Base-by-base conservation (phyloP, 768 basidiomycete species). In the Trametes cingulata region DNA sequence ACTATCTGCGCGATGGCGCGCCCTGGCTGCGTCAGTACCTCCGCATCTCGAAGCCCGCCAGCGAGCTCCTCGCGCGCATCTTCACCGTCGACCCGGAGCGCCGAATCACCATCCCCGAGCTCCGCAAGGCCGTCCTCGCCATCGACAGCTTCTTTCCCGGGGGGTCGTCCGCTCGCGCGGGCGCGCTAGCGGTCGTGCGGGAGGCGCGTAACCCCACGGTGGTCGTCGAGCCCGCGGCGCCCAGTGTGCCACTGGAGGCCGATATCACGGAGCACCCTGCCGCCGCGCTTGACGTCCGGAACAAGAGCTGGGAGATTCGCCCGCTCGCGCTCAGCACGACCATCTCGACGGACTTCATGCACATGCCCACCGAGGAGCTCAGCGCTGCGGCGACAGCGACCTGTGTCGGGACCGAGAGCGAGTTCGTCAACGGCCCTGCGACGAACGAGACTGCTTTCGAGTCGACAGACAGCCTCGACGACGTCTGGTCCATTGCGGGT, bases 1-100 rank as follows among this genome's bases (percentile, higher is more conserved):
- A 86, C 0, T 99, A 90, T 73, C 79, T 91, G 56, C 83, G 82
- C 58, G 83, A 90, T 63, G 89, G 90, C 46, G 62, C 72, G 8
- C 79, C 82, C 51, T 95, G 94, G 77, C 82, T 98, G 13, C 85
- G 85, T 20, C 60, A 61, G 48, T 67, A 73, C 49, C 71, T 75
- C 45, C 62, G 69, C 22, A 70, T 75, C 53, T 75, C 74, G 2
- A 27, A 49, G 42, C 68, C 68, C 52, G 67, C 70, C 19, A 69
- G 69, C 36, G 61, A 59, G 7, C 58, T 76, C 17, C 69, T 75
- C 48, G 57, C 66, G 27, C 67, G 67, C 51, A 67, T 72, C 19
- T 71, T 74, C 58, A 69, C 71, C 48, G 61, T 69, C 46, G 61
- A 72, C 57, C 73, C 72, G 52, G 56, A 46, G 12, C 69, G 56